Percentiles rank a stretch among this genome's conserved stretches.
Conservation (phyloP, 441 rosid species). For the Brassica hybrid region DNA sequence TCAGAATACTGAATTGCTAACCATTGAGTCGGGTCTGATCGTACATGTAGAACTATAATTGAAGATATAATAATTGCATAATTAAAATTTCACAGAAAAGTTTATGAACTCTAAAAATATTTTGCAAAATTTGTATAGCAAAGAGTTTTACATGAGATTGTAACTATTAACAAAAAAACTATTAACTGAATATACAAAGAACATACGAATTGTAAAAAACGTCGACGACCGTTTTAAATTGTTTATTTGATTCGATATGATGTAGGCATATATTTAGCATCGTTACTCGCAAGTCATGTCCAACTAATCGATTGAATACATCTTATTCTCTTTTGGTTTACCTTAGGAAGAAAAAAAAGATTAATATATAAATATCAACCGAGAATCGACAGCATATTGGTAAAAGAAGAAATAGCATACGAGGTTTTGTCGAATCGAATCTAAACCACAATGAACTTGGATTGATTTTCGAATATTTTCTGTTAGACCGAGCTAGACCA, state of each 20-base stretch:
- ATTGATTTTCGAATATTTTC: background rate
- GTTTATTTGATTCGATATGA: background rate
- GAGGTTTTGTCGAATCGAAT: background rate
- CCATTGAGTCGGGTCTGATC: too few relatives aligned
- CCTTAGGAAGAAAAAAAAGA: background rate
- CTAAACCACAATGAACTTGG: constrained; percentile 12
- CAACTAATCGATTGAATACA: background rate
- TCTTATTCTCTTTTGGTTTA: background rate
- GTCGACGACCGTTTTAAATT: background rate
- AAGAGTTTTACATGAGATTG: background rate
- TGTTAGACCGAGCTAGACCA: constrained; percentile 24
- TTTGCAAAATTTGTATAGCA: background rate
- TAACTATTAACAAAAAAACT: background rate
- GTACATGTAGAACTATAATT: background rate
- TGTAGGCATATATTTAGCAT: background rate
- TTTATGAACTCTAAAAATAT: background rate
- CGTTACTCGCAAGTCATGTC: constrained; percentile 6
- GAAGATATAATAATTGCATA: background rate
- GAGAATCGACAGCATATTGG: background rate
- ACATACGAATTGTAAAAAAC: background rate
- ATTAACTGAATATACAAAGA: background rate
- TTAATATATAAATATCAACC: background rate
- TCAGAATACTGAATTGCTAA: too few relatives aligned
- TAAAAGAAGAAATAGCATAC: background rate
- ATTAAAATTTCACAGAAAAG: background rate